These are phyloP conservation scores for Teunomyces aglyptinius DNA, from an alignment of 805 yeast genomes.

Conservation along the genomic window DNA sequence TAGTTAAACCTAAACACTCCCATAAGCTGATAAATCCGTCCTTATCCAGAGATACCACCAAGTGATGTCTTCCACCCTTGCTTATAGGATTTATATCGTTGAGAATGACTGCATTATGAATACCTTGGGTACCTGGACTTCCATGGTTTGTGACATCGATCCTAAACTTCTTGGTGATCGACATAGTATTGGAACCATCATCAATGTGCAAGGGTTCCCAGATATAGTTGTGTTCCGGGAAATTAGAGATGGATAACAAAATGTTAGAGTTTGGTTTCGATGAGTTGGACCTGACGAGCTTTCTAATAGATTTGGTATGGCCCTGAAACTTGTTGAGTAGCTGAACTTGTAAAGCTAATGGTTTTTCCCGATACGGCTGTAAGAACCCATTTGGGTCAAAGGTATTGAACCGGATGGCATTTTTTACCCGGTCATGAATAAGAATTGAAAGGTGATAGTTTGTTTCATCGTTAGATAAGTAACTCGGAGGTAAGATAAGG, in stretches of 20 bases:
- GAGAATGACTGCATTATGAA: slow-evolving; percentile 32
- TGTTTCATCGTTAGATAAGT: slow-evolving; percentile 7
- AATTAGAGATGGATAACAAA: slow-evolving; percentile 37
- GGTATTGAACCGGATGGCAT: slow-evolving; percentile 28
- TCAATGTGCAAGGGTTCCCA: slow-evolving; percentile 40
- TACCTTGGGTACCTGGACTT: slow-evolving; percentile 9
- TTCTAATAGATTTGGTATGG: slow-evolving; percentile 75
- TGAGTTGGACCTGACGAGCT: slow-evolving; percentile 58
- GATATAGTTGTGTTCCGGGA: slow-evolving; percentile 36
- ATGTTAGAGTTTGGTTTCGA: slow-evolving; percentile 18
- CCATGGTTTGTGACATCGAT: slow-evolving; percentile 21
- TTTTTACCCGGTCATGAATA: slow-evolving; percentile 38
- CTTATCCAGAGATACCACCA: slow-evolving; percentile 30
- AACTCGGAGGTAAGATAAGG: slow-evolving; percentile 12
- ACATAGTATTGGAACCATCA: slow-evolving; percentile 14
- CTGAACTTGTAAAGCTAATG: background rate
- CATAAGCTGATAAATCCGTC: slow-evolving; percentile 51
- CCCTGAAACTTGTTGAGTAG: slow-evolving; percentile 67
- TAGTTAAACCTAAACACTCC: slow-evolving; percentile 48
- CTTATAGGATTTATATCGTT: slow-evolving; percentile 28
- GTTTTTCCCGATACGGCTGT: background rate
- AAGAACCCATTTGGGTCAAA: slow-evolving; percentile 4
- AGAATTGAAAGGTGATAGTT: slow-evolving; percentile 18
- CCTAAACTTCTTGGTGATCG: slow-evolving; percentile 34
- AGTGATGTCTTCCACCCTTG: slow-evolving; percentile 23